phyloP scores from a whole-genome alignment of 164 flowering plant genomes.

The Kalanchoe fedtschenkoi region DNA sequence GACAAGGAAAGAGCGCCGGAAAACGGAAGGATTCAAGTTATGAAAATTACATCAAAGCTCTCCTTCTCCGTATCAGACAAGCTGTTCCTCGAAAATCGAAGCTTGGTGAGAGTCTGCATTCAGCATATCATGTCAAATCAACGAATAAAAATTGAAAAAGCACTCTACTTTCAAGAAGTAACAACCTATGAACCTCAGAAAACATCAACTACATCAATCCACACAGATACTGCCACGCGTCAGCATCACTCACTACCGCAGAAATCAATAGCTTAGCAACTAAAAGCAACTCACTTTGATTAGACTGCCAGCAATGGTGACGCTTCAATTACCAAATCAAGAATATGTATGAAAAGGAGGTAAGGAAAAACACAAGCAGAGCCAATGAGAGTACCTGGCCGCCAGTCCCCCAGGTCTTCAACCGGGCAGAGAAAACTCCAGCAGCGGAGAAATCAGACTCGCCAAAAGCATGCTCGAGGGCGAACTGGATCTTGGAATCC shows the following conservation, averaged over 20 bases:
- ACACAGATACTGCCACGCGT: too few species aligned
- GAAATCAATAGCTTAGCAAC: neutral
- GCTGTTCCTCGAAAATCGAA: constrained; percentile 66
- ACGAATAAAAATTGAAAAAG: neutral
- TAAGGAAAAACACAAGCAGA: too few species aligned
- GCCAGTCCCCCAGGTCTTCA: constrained; percentile 62
- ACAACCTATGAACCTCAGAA: neutral
- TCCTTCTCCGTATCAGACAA: constrained; percentile 54
- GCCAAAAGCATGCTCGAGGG: constrained; percentile 83
- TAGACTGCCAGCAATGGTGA: too few species aligned
- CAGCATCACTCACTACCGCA: too few species aligned
- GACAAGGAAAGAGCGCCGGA: neutral
- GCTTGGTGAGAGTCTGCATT: constrained; percentile 74
- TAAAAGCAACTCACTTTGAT: neutral
- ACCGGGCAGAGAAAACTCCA: constrained; percentile 76
- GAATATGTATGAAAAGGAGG: too few species aligned
- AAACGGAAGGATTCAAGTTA: neutral
- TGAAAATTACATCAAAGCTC: constrained; percentile 44
- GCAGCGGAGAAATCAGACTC: constrained; percentile 68
- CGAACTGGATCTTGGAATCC: constrained; percentile 78
- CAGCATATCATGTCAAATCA: constrained; percentile 9
- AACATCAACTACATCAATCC: too few species aligned
- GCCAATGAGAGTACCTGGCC: constrained; percentile 43
- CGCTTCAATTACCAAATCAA: too few species aligned
- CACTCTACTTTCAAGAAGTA: too few species aligned